A percentile compares a stretch with the other conserved stretches of the same genome.
Conservation (phyloP, 495 filamentous ascomycete genomes). For the Pyronema domesticum region DNA sequence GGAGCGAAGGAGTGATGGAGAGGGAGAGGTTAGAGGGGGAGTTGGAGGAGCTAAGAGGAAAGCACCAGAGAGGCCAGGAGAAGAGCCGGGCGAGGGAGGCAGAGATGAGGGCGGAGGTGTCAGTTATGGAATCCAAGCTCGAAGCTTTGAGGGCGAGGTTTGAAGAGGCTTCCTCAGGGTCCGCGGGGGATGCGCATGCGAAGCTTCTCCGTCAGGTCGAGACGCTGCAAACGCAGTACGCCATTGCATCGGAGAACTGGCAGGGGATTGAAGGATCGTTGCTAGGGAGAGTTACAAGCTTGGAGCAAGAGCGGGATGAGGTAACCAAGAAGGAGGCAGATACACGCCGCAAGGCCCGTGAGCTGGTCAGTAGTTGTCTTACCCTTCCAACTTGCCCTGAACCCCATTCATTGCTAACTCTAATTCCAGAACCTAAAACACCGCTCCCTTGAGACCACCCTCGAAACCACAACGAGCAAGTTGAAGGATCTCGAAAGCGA, state of each 20-base stretch:
- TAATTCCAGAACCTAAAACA: conserved; percentile 46
- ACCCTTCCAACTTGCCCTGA: background rate
- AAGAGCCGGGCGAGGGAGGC: conserved; percentile 49
- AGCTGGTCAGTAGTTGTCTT: conserved; percentile 41
- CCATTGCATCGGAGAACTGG: conserved; percentile 91
- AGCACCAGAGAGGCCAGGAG: conserved; percentile 57
- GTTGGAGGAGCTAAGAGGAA: conserved; percentile 48
- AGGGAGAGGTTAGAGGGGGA: conserved; percentile 54
- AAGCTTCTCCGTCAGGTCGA: conserved; percentile 89
- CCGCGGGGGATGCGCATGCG: conserved; percentile 64
- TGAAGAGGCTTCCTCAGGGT: conserved; percentile 77
- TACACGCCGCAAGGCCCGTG: conserved; percentile 66
- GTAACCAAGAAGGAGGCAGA: conserved; percentile 66
- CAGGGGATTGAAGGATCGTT: conserved; percentile 80
- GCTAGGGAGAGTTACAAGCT: conserved; percentile 46
- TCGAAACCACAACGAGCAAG: conserved; percentile 50
- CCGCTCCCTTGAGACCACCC: conserved; percentile 63
- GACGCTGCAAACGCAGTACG: conserved; percentile 88
- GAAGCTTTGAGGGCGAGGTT: conserved; percentile 69
- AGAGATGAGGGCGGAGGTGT: conserved; percentile 68
- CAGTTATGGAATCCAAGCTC: conserved; percentile 68
- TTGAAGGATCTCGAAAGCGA: conserved; percentile 42
- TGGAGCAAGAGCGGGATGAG: conserved; percentile 87
- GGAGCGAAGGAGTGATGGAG: conserved; percentile 58
- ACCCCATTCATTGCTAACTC: background rate